Conservation (phyloP, 2,329 filamentous ascomycete species). For the Talaromyces sp. region DNA sequence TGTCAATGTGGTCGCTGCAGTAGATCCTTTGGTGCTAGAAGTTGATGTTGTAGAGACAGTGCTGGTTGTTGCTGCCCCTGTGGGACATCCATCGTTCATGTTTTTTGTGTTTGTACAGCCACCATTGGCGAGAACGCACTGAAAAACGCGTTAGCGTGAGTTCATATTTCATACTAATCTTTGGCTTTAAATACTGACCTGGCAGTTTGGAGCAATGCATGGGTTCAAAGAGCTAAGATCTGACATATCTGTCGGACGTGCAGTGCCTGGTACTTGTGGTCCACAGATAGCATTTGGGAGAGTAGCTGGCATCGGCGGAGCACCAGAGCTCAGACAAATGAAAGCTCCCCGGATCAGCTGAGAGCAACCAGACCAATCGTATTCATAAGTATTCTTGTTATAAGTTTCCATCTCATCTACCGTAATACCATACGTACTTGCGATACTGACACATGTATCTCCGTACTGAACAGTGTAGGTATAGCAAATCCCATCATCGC, state of each 20-base stretch:
- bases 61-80: background rate
- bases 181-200: background rate
- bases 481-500: background rate
- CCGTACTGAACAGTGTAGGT: background rate
- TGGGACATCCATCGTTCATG: background rate
- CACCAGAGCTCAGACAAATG: constrained; percentile 48
- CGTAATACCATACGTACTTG: constrained; percentile 30
- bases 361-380: constrained; percentile 48
- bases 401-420: constrained; percentile 42
- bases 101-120: background rate
- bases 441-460: background rate
- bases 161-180: no score
- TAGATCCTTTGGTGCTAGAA: background rate
- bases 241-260: constrained; percentile 32
- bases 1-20: background rate
- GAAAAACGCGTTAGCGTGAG: background rate
- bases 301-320: constrained; percentile 45
- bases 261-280: constrained; percentile 47
- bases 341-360: constrained; percentile 30
- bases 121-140: background rate
- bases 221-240: constrained; percentile 22
- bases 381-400: constrained; percentile 44
- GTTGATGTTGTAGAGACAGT: background rate
- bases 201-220: constrained; percentile 4
- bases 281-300: constrained; percentile 49